These are phyloP conservation scores for Globomyces sp. DNA, from an alignment of 371 early-diverging fungal species.

Conservation along the genomic window DNA sequence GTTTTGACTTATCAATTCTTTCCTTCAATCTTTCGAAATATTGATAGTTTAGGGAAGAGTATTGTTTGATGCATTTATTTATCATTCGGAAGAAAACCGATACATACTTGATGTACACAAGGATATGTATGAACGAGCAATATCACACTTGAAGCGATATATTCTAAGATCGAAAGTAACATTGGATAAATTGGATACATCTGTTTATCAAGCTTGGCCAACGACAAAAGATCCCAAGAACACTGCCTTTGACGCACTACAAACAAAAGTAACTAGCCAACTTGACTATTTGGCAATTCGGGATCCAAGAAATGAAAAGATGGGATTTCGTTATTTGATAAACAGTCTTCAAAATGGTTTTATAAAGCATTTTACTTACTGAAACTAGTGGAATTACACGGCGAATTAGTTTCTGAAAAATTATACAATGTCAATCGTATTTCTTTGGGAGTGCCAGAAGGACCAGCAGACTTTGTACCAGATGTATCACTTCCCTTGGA, in stretches of 20 bases:
- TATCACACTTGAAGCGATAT: slow-evolving; percentile 73
- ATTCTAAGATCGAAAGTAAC: slow-evolving; percentile 72
- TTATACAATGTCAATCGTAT: slow-evolving; percentile 80
- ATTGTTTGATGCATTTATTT: slow-evolving; percentile 86
- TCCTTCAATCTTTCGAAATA: too few species aligned
- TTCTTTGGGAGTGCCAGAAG: slow-evolving; percentile 86
- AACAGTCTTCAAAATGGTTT: slow-evolving; percentile 9
- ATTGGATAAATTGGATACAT: slow-evolving; percentile 6
- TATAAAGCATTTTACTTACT: slow-evolving; percentile 4
- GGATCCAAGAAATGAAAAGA: slow-evolving; percentile 44
- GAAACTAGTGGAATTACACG: neutral
- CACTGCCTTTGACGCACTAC: neutral
- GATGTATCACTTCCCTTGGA: slow-evolving; percentile 80
- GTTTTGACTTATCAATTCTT: too few species aligned
- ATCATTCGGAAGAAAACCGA: slow-evolving; percentile 59
- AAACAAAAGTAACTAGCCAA: slow-evolving; percentile 48
- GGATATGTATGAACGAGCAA: slow-evolving; percentile 46
- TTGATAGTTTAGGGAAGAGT: slow-evolving; percentile 62
- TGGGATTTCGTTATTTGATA: slow-evolving; percentile 41
- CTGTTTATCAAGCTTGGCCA: slow-evolving; percentile 10
- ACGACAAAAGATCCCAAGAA: neutral
- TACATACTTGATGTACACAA: slow-evolving; percentile 68
- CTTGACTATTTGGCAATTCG: slow-evolving; percentile 55
- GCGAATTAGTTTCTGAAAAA: slow-evolving; percentile 43
- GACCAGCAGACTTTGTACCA: slow-evolving; percentile 71